Evolutionary conservation across 257 asterid genomes (phyloP).

Genomic region (Nicotiana tomentosiformis): DNA sequence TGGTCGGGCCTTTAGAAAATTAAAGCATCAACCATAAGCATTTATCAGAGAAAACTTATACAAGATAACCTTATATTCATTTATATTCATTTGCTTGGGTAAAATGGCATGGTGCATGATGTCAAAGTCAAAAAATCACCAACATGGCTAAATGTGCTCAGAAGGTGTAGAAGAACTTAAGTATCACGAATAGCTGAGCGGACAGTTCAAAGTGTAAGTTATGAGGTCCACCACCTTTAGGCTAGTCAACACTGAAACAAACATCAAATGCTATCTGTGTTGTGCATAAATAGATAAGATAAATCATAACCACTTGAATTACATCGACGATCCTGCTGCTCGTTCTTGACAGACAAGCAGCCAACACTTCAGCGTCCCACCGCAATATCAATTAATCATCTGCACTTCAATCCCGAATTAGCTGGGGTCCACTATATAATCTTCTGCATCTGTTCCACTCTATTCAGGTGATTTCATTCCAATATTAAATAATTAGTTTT

Average conservation of each 20-base stretch:
- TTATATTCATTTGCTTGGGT: background rate
- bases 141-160: background rate
- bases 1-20: conserved; percentile 23
- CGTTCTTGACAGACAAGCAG: background rate
- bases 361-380: background rate
- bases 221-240: background rate
- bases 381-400: background rate
- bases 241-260: background rate
- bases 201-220: background rate
- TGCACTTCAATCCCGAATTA: background rate
- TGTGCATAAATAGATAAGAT: background rate
- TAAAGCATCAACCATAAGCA: background rate
- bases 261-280: background rate
- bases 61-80: background rate
- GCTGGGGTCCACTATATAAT: background rate
- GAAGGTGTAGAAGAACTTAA: background rate
- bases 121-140: background rate
- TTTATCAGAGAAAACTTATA: background rate
- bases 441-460: background rate
- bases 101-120: background rate
- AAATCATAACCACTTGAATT: background rate
- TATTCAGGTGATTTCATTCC: background rate
- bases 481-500: background rate
- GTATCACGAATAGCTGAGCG: background rate
- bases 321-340: background rate